Conservation (phyloP, 805 yeast genomes). For the Deakozyma indianensis region DNA sequence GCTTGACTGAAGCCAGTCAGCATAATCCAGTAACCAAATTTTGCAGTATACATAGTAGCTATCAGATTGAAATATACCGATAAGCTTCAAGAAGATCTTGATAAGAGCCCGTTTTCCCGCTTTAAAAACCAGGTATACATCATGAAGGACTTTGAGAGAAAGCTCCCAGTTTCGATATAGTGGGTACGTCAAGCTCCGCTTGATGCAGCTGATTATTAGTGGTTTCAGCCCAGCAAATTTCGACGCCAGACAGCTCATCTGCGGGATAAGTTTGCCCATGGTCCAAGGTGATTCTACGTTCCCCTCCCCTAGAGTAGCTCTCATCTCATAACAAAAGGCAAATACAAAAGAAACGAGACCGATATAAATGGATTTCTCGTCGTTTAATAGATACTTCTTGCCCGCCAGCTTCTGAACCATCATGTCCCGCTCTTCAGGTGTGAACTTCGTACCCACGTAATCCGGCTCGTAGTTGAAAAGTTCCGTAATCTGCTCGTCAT, state of each 20-base stretch:
- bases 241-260: conserved; percentile 55
- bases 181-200: conserved; percentile 71
- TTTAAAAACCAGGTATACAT: conserved; percentile 47
- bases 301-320: conserved; percentile 58
- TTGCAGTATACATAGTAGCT: conserved; percentile 66
- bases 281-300: conserved; percentile 91
- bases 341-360: conserved; percentile 55
- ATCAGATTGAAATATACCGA: conserved; percentile 55
- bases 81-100: conserved; percentile 40
- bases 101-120: conserved; percentile 59
- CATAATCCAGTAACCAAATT: conserved; percentile 61
- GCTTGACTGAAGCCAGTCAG: conserved; percentile 54
- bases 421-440: conserved; percentile 45
- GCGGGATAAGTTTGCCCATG: conserved; percentile 75
- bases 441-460: conserved; percentile 25
- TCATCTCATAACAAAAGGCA: conserved; percentile 56
- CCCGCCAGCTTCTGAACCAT: conserved; percentile 53
- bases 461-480: conserved; percentile 26
- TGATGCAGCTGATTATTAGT: conserved; percentile 42
- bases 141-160: conserved; percentile 54
- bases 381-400: conserved; percentile 41
- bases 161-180: conserved; percentile 59
- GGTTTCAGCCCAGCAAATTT: conserved; percentile 31
- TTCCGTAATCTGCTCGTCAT: conserved; percentile 39
- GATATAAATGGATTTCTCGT: conserved; percentile 42